Conservation (phyloP, 169 alveolate genomes). For the Toxoplasma gondii region DNA sequence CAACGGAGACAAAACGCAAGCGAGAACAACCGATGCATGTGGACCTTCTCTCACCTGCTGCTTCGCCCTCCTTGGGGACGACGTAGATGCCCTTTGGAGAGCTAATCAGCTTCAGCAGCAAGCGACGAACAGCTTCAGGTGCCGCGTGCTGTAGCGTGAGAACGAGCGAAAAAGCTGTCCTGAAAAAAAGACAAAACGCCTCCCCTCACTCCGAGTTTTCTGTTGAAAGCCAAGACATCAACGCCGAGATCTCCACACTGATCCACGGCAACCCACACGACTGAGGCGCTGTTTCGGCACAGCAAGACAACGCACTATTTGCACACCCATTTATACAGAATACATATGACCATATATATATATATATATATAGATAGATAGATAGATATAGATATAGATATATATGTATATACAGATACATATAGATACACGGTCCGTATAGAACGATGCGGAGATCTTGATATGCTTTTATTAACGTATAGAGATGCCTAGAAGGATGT, state of each 20-base stretch:
- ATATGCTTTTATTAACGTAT: too few relatives aligned
- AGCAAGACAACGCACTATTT: too few relatives aligned
- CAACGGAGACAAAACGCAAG: too few relatives aligned
- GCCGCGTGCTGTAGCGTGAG: not conserved
- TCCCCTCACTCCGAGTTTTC: not conserved
- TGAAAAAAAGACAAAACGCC: not conserved
- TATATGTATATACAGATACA: not conserved
- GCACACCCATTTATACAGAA: too few relatives aligned
- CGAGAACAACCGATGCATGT: too few relatives aligned
- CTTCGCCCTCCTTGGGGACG: not conserved
- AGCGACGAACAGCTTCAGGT: not conserved
- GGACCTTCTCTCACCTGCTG: not conserved
- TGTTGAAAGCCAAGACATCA: not conserved
- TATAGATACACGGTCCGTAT: not conserved
- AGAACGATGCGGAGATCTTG: too few relatives aligned
- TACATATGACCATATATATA: too few relatives aligned
- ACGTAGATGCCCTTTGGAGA: constrained; percentile 26
- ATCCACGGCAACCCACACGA: too few relatives aligned
- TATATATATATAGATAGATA: too few relatives aligned
- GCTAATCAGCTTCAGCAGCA: constrained; percentile 14
- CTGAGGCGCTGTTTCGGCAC: too few relatives aligned
- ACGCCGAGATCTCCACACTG: too few relatives aligned
- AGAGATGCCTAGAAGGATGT: too few relatives aligned
- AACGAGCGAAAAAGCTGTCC: constrained; percentile 17
- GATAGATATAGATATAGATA: not conserved